phyloP scores from a whole-genome alignment of 768 basidiomycete species.

The Boletus sensibilis region DNA sequence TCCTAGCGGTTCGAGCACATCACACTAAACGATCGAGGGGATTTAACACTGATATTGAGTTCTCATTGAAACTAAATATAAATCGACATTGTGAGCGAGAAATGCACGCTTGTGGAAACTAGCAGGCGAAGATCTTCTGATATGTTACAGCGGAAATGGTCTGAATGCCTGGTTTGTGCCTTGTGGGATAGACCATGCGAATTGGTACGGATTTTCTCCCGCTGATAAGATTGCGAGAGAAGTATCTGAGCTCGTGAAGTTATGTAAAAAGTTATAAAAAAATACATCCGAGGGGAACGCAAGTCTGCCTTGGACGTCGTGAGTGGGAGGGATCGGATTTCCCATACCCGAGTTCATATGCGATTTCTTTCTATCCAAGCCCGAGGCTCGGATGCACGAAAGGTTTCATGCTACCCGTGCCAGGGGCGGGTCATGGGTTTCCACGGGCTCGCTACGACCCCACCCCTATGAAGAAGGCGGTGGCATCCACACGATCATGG shows the following conservation, averaged over 20 bases:
- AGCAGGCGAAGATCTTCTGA: background rate
- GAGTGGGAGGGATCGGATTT: background rate
- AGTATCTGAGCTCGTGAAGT: background rate
- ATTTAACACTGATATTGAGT: background rate
- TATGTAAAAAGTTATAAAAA: background rate
- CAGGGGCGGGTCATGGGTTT: background rate
- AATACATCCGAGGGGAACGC: background rate
- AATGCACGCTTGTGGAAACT: background rate
- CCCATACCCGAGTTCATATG: conserved; percentile 1
- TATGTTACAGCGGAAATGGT: background rate
- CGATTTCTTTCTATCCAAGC: background rate
- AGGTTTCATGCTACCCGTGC: background rate
- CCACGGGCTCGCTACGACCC: background rate
- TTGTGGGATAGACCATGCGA: background rate
- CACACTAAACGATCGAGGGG: background rate
- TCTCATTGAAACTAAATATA: conserved; percentile 6
- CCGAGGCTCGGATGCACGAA: background rate
- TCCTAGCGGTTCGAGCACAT: background rate
- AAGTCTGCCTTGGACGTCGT: background rate
- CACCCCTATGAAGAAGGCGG: background rate
- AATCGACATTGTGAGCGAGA: background rate
- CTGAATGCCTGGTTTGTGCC: too few relatives aligned
- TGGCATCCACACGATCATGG: background rate
- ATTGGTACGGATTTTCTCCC: conserved; percentile 1
- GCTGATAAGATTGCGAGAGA: conserved; percentile 6